Percentiles rank a stretch among this genome's conserved stretches.
phyloP scores from a whole-genome alignment of 139 green algal species.

The Asterochloris erici region DNA sequence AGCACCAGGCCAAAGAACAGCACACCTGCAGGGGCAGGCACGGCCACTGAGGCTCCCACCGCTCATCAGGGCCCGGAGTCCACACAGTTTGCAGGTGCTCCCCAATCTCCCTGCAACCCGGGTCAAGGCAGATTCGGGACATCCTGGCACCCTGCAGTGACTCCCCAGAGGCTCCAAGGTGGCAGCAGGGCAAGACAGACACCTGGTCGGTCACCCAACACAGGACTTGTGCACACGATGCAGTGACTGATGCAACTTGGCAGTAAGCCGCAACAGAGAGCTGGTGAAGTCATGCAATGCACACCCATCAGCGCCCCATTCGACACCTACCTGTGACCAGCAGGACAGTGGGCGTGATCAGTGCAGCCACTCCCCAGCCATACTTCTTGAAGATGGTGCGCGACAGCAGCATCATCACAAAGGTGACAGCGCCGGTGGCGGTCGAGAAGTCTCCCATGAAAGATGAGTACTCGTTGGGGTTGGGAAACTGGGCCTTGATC shows the following conservation, averaged over 20 bases:
- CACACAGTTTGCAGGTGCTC: too few relatives aligned
- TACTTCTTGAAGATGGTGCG: constrained; percentile 95
- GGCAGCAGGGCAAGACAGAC: too few relatives aligned
- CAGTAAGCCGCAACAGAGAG: background rate
- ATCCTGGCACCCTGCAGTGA: too few relatives aligned
- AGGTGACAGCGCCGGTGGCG: constrained; percentile 84
- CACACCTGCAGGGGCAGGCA: constrained; percentile 43
- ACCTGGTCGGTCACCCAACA: background rate
- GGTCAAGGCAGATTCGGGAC: too few relatives aligned
- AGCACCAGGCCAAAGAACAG: constrained; percentile 97
- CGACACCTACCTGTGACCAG: constrained; percentile 77
- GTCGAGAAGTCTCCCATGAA: constrained; percentile 92
- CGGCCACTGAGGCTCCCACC: too few relatives aligned
- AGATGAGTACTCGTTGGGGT: constrained; percentile 92
- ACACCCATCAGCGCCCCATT: background rate
- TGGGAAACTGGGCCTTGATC: constrained; percentile 99
- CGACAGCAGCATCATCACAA: constrained; percentile 95
- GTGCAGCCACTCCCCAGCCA: constrained; percentile 92
- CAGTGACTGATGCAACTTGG: too few relatives aligned
- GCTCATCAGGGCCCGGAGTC: too few relatives aligned
- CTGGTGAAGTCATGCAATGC: background rate
- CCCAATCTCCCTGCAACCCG: too few relatives aligned
- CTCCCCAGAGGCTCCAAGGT: too few relatives aligned
- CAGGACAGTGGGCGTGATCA: constrained; percentile 96
- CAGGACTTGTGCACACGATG: background rate